Evolutionary conservation across 139 green algal species (phyloP), one percentile per base, ranked within the genome.

Genomic region (Volvox reticuliferus): DNA sequence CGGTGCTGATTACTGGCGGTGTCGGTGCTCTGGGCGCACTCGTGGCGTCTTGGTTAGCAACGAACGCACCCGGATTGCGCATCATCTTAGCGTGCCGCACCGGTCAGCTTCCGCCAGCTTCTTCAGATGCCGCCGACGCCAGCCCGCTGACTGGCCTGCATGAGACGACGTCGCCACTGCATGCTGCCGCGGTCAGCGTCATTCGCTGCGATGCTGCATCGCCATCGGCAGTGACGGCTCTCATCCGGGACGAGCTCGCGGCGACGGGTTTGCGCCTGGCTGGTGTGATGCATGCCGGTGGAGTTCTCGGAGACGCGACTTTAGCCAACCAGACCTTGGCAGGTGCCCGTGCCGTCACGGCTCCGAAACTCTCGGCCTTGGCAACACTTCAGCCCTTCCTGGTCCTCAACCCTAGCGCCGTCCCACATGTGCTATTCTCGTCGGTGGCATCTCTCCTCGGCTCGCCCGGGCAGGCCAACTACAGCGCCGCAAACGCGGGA

Each of bases 381-480:
- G 30, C 61, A 16, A 18, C 44, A 16, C 80, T 95, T 30, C 16
- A 78, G 77, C 37, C 28, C 62, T 26, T 62, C 26, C 24, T 69
- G 28, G 1, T 14, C 22, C 35, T 91, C 17, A 67, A 21, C 28
- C 79, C 78, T 20, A 26, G n/a, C 12, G 63, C 71, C 5, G 44
- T 89, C 9, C n/a, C 86, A 14, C 84, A 94, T 30, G 90, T 98
- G 61, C 93, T 98, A 22, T 98, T 98, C 93, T 98, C 95, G 32
- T 98, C 95, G 0, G 96, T 98, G 22, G 96, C 97, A 0, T 89
- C 95, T 1, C 93, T 99, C 67, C 90, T 99, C 75, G 97, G 97
- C 33, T 97, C 95, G 1, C 94, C 97, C 17, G 97, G 97, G 28
- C 97, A 99, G 91, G 90, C 94, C 82, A 98, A 98, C 93, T 99